Base-by-base conservation (phyloP, 176 grass and related monocot species). In the Hyparrhenia diplandra region DNA sequence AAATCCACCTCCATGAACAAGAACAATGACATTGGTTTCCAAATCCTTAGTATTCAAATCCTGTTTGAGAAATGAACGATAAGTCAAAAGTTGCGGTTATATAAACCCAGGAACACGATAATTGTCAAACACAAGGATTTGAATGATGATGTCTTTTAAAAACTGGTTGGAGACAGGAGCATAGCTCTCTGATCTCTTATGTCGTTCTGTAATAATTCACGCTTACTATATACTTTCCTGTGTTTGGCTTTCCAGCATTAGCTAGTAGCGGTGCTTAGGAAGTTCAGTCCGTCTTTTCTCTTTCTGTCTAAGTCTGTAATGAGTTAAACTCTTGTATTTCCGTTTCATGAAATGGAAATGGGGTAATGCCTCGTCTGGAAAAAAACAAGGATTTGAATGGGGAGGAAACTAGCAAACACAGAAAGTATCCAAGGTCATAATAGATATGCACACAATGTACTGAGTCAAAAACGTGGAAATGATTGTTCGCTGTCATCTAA, bases 1-100 rank as follows among this genome's bases (percentile, higher is more conserved):
- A 86, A 99, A 99, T 39, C 96, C 96, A 41, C 92, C 92, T 80
- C 96, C 93, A 70, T 99, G 92, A 61, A 99, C 93, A 79, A 99
- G 88, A 93, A 95, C 90, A 80, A 99, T 88, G 76, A 78, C 67
- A 30, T 88, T 91, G 39, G 90, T 93, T 82, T 99, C 96, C 67
- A 99, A 80, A 75, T 91, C 87, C 43, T 93, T 88, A 24, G 83
- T 76, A 11, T 88, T 91, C 64, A 95, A 76, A 63, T 93, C 96
- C 93, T 99, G 87, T 55, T 85, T 72, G 17, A 69, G 45, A 78
- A 64, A 75, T 36, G 75, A 69, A 82, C 4, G 57, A 71, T 34
- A 41, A 37, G 28, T 63, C 13, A 78, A 41, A 71, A 29, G n/a
- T 64, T 42, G 6, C 36, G 13, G 35, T 7, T 35, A 64, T 49